A percentile compares a stretch with the other conserved stretches of the same genome.
phyloP scores from a whole-genome alignment of 2,329 filamentous ascomycete genomes.

The Neonectria coccinea region DNA sequence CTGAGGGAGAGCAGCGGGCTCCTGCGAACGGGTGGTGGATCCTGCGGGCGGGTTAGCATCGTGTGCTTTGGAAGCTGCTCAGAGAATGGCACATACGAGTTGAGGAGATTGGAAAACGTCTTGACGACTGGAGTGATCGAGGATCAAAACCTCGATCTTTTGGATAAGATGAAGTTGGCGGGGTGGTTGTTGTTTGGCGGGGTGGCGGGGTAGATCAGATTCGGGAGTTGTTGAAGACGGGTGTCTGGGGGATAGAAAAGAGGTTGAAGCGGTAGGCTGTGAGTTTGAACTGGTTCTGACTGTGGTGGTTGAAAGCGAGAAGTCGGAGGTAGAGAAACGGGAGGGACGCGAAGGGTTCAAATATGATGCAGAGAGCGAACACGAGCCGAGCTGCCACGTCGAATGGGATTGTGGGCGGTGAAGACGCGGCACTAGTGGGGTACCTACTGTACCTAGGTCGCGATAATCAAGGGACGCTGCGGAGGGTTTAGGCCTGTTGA shows the following conservation, averaged over 20 bases:
- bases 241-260: slow-evolving; percentile 14
- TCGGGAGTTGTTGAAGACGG: slow-evolving; percentile 26
- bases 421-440: slow-evolving; percentile 42
- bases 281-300: slow-evolving; percentile 23
- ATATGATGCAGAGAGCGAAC: slow-evolving; percentile 21
- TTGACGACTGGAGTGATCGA: slow-evolving; percentile 79
- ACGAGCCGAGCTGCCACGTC: slow-evolving; percentile 21
- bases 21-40: slow-evolving; percentile 96
- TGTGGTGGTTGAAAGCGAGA: slow-evolving; percentile 24
- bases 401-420: slow-evolving; percentile 26
- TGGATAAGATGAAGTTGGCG: slow-evolving; percentile 40
- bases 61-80: slow-evolving; percentile 5
- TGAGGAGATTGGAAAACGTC: slow-evolving; percentile 98
- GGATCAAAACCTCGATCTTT: slow-evolving; percentile 63
- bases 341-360: slow-evolving; percentile 30
- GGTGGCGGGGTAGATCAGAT: slow-evolving; percentile 40
- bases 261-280: slow-evolving; percentile 8
- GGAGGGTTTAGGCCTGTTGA: slow-evolving; percentile 21
- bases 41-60: slow-evolving; percentile 62
- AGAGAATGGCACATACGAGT: slow-evolving; percentile 77
- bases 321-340: slow-evolving; percentile 9
- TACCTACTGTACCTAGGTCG: slow-evolving; percentile 22
- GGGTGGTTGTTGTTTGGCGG: slow-evolving; percentile 39
- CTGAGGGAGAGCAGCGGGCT: slow-evolving; percentile 92
- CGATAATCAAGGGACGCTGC: slow-evolving; percentile 41